Evolutionary conservation across 495 filamentous ascomycete genomes (phyloP).

Genomic region (Neurospora sp.): DNA sequence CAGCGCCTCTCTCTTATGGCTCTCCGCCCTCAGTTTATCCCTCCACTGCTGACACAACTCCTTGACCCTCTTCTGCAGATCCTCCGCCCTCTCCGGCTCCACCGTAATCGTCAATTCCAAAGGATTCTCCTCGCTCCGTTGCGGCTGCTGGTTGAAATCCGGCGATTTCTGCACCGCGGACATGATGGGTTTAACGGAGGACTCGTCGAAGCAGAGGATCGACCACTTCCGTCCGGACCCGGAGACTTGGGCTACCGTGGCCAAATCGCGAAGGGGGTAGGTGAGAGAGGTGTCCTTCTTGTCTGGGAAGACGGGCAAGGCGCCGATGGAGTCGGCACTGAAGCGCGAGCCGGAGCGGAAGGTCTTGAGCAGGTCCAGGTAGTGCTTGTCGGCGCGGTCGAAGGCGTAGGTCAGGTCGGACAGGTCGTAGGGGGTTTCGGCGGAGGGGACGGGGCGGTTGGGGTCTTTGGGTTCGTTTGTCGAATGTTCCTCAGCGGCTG

Average conservation of each 20-base stretch:
- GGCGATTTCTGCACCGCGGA: constrained; percentile 56
- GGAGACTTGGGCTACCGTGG: constrained; percentile 63
- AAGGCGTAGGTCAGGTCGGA: constrained; percentile 52
- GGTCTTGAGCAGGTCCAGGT: constrained; percentile 54
- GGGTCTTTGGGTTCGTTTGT: background rate
- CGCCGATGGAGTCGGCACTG: constrained; percentile 56
- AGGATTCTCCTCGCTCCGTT: constrained; percentile 54
- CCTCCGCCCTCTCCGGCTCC: constrained; percentile 49
- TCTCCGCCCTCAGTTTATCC: constrained; percentile 42
- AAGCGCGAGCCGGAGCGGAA: constrained; percentile 50
- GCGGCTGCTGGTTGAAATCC: constrained; percentile 62
- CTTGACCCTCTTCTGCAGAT: constrained; percentile 48
- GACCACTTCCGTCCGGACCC: constrained; percentile 57
- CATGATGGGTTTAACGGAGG: constrained; percentile 61
- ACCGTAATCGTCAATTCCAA: constrained; percentile 63
- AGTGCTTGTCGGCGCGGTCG: constrained; percentile 40
- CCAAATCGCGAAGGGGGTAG: constrained; percentile 57
- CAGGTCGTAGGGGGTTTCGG: constrained; percentile 58
- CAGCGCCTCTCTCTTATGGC: constrained; percentile 49
- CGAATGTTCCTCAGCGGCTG: background rate
- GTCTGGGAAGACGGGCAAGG: constrained; percentile 49
- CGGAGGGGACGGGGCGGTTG: constrained; percentile 16
- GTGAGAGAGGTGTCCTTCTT: constrained; percentile 32
- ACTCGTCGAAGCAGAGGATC: constrained; percentile 43
- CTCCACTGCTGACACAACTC: constrained; percentile 49